These are phyloP conservation scores for Stemphylium vesicarium DNA, from an alignment of 2,329 filamentous ascomycete species.

Conservation along the genomic window DNA sequence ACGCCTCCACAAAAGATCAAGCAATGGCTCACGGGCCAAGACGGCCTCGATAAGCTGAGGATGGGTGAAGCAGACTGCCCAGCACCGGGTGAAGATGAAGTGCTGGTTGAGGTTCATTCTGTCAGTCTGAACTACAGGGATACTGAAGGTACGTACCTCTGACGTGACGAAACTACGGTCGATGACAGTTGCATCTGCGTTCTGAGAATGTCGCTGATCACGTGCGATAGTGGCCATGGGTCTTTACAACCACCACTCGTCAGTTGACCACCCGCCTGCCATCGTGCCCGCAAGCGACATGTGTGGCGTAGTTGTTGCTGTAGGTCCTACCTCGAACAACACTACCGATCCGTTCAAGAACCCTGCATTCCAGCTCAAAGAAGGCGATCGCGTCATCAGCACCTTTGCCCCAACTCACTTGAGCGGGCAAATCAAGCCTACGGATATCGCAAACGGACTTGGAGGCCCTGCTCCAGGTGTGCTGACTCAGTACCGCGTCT, in stretches of 20 bases:
- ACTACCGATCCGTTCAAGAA: slow-evolving; percentile 55
- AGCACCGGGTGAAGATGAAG: slow-evolving; percentile 49
- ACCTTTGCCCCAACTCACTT: slow-evolving; percentile 66
- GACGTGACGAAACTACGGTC: no score
- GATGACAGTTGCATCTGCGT: neutral
- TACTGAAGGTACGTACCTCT: slow-evolving; percentile 48
- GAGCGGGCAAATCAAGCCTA: slow-evolving; percentile 64
- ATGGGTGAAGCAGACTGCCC: slow-evolving; percentile 45
- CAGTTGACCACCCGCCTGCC: slow-evolving; percentile 50
- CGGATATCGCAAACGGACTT: slow-evolving; percentile 63
- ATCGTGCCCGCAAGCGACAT: slow-evolving; percentile 74
- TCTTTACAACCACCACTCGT: slow-evolving; percentile 70
- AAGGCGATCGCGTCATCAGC: slow-evolving; percentile 69
- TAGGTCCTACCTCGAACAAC: slow-evolving; percentile 51
- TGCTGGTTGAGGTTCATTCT: slow-evolving; percentile 59
- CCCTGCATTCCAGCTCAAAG: slow-evolving; percentile 36
- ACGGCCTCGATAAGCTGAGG: slow-evolving; percentile 52
- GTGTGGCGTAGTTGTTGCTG: slow-evolving; percentile 65
- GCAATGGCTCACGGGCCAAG: slow-evolving; percentile 52
- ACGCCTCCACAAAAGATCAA: slow-evolving; percentile 41
- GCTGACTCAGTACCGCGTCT: slow-evolving; percentile 65
- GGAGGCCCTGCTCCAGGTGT: slow-evolving; percentile 67
- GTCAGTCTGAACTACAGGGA: slow-evolving; percentile 63
- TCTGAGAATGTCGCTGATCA: slow-evolving; percentile 8
- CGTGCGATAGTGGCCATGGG: slow-evolving; percentile 65